phyloP scores from a whole-genome alignment of 371 early-diverging fungal species.

The Parasitella parasitica region DNA sequence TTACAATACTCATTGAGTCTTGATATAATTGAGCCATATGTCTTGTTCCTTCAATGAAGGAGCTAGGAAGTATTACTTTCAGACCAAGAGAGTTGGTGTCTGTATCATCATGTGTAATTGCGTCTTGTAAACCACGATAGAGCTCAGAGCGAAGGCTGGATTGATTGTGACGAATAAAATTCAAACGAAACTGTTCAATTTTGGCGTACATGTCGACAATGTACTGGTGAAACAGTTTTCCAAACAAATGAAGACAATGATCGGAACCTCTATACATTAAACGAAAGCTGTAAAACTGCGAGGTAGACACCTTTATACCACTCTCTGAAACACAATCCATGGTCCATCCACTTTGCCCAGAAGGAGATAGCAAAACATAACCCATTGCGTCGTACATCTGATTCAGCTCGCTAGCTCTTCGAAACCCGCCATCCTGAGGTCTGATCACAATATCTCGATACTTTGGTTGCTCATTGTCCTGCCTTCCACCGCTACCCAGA shows the following conservation, averaged over 20 bases:
- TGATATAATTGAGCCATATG: slow-evolving; percentile 27
- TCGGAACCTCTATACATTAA: no score
- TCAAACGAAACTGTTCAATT: background rate
- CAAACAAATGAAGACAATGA: background rate
- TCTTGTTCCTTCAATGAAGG: slow-evolving; percentile 26
- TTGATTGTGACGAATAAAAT: background rate
- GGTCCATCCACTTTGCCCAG: no score
- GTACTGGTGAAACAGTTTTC: background rate
- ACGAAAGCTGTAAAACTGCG: background rate
- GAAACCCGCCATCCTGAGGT: no score
- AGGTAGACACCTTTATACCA: no score
- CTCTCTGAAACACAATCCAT: no score
- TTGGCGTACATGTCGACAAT: slow-evolving; percentile 2
- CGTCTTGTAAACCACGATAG: no score
- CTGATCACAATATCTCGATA: background rate
- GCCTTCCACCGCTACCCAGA: background rate
- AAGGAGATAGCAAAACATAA: background rate
- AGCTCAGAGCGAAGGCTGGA: no score
- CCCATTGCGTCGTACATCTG: background rate
- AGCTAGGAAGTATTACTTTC: slow-evolving; percentile 2
- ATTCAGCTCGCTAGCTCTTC: background rate
- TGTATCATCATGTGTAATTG: no score
- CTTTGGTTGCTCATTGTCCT: background rate
- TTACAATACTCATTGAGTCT: slow-evolving; percentile 28
- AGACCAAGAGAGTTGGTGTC: no score